Evolutionary conservation across 23 red algal genomes (phyloP).

Genomic region (Gracilaria gracilis): DNA sequence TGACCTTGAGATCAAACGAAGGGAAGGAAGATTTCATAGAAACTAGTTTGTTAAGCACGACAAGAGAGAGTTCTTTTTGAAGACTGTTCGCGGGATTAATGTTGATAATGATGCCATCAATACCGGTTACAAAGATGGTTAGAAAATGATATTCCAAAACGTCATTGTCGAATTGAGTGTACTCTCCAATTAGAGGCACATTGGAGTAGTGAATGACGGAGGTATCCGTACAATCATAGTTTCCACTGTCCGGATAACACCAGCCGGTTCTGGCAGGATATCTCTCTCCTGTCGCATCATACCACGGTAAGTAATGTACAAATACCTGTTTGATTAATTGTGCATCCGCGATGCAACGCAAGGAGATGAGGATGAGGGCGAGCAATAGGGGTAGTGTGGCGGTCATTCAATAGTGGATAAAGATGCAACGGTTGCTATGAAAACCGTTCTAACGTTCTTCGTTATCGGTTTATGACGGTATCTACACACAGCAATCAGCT

Average conservation of each 20-base stretch:
- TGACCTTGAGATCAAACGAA: conserved; percentile 38
- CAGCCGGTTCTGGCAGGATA: conserved; percentile 52
- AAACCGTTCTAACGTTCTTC: too few relatives aligned
- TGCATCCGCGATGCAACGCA: not conserved
- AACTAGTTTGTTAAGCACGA: conserved; percentile 5
- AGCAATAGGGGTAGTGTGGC: not conserved
- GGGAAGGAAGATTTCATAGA: conserved; percentile 8
- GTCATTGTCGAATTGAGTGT: conserved; percentile 47
- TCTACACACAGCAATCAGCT: too few relatives aligned
- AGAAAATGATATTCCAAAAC: conserved; percentile 69
- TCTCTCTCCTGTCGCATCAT: conserved; percentile 19
- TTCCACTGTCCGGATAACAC: conserved; percentile 20
- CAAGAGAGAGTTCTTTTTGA: conserved; percentile 14
- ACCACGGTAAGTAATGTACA: conserved; percentile 62
- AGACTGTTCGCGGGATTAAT: conserved; percentile 53
- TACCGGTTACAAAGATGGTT: conserved; percentile 30
- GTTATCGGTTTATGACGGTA: too few relatives aligned
- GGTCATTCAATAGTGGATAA: not conserved
- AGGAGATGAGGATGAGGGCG: not conserved
- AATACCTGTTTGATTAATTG: conserved; percentile 41
- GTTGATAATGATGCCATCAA: conserved; percentile 58
- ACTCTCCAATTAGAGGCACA: conserved; percentile 56
- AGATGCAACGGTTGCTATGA: too few relatives aligned
- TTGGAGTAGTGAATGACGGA: conserved; percentile 66
- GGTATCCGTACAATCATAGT: conserved; percentile 44